These are phyloP conservation scores for Clarireedia paspali DNA, from an alignment of 2,329 filamentous ascomycete species.

Conservation along the genomic window DNA sequence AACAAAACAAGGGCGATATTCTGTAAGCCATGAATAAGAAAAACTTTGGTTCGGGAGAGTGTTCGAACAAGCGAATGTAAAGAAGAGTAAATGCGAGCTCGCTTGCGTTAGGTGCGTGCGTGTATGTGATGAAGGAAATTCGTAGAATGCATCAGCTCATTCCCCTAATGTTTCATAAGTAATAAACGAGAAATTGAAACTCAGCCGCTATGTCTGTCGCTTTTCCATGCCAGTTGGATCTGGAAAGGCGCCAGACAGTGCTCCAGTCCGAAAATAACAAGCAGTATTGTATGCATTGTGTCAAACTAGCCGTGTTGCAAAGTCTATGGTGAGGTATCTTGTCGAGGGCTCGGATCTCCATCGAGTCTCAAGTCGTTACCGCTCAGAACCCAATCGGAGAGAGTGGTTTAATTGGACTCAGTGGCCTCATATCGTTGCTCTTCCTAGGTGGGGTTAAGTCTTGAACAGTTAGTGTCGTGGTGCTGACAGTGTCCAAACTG, in stretches of 20 bases:
- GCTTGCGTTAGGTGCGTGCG: neutral
- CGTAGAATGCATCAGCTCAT: conserved; percentile 7
- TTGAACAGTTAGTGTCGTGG: conserved; percentile 19
- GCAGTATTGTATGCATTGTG: neutral
- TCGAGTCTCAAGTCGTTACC: neutral
- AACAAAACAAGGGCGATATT: conserved; percentile 10
- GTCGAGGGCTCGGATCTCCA: neutral
- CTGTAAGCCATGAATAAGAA: conserved; percentile 2
- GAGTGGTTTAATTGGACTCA: conserved; percentile 60
- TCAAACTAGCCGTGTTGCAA: too few species aligned
- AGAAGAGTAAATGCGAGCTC: conserved; percentile 1
- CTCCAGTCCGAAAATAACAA: neutral
- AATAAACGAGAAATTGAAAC: conserved; percentile 3
- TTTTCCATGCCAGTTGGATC: neutral
- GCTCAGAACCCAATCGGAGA: conserved; percentile 49
- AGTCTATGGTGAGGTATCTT: neutral
- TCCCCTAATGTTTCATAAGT: neutral
- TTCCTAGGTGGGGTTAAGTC: conserved; percentile 20
- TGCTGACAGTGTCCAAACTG: conserved; percentile 31
- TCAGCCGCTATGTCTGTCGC: neutral
- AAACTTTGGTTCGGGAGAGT: conserved; percentile 2
- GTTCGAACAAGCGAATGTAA: neutral
- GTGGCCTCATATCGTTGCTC: conserved; percentile 32
- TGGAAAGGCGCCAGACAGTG: neutral
- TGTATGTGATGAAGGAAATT: conserved; percentile 3